phyloP scores from a whole-genome alignment of 2,329 filamentous ascomycete species.

The Aureobasidium melanogenum region DNA sequence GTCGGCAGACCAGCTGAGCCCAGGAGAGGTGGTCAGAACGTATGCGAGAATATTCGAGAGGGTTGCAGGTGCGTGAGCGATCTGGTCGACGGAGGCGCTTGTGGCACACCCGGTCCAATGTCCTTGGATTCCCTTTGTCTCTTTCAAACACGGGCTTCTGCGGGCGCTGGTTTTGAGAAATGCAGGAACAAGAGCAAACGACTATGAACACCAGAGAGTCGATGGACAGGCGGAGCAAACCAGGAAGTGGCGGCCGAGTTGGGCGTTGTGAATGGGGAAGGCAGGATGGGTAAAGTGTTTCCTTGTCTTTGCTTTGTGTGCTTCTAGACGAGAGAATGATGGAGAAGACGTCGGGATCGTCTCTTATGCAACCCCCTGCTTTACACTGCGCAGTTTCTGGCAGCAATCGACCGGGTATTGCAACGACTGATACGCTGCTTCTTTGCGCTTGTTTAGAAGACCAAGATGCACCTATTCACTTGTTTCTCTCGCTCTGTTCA shows the following conservation, averaged over 20 bases:
- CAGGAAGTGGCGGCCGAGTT: conserved; percentile 9
- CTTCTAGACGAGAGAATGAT: conserved; percentile 12
- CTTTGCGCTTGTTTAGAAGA: neutral
- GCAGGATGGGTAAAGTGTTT: conserved; percentile 4
- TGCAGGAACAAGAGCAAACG: conserved; percentile 2
- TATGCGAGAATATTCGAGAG: neutral
- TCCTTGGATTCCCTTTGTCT: conserved; percentile 10
- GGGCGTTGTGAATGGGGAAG: conserved; percentile 10
- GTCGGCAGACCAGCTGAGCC: neutral
- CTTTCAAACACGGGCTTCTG: conserved; percentile 10
- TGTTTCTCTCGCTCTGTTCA: neutral
- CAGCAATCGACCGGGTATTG: neutral
- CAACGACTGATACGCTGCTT: neutral
- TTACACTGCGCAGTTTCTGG: neutral
- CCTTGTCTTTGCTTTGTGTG: conserved; percentile 13
- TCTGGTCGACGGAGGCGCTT: conserved; percentile 9
- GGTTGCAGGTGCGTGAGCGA: neutral
- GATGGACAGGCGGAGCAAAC: neutral
- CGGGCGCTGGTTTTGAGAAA: conserved; percentile 2
- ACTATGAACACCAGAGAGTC: neutral
- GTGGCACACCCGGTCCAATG: conserved; percentile 10
- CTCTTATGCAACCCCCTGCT: conserved; percentile 6
- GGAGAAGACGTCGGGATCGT: conserved; percentile 12
- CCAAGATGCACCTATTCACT: conserved; percentile 1
- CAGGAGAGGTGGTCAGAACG: neutral